phyloP scores from a whole-genome alignment of 169 alveolate species.

The Plasmodium berghei region DNA sequence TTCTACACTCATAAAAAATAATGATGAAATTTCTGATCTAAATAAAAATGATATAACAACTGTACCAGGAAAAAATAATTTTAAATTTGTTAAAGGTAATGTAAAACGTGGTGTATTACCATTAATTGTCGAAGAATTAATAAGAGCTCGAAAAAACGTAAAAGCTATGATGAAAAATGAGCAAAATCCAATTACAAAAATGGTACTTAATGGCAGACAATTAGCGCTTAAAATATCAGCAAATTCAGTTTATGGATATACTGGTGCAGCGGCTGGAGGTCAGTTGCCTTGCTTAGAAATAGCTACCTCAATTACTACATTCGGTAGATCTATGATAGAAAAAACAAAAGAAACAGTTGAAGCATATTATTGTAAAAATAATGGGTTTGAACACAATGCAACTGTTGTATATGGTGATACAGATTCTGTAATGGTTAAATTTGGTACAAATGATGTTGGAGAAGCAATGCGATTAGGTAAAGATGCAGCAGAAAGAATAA shows the following conservation, averaged over 20 bases:
- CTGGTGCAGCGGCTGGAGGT: conserved; percentile 99
- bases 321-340: conserved; percentile 97
- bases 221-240: conserved; percentile 98
- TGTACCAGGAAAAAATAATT: conserved; percentile 42
- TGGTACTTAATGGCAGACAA: conserved; percentile 99
- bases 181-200: conserved; percentile 93
- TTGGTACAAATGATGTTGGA: conserved; percentile 91
- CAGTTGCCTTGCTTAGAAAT: conserved; percentile 97
- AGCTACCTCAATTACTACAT: conserved; percentile 96
- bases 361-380: conserved; percentile 86
- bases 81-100: conserved; percentile 50
- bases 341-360: conserved; percentile 86
- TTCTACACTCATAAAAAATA: conserved; percentile 93
- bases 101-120: conserved; percentile 97
- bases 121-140: conserved; percentile 95
- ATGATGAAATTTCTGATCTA: conserved; percentile 78
- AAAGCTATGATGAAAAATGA: conserved; percentile 93
- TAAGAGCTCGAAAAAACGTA: conserved; percentile 96
- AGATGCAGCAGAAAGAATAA: conserved; percentile 95
- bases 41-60: conserved; percentile 74
- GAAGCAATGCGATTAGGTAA: conserved; percentile 95
- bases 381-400: conserved; percentile 95
- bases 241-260: conserved; percentile 99
- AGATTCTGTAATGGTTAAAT: conserved; percentile 99
- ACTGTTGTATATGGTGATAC: conserved; percentile 98